Evolutionary conservation across 441 rosid species (phyloP).

Genomic region (Viola pubescens): DNA sequence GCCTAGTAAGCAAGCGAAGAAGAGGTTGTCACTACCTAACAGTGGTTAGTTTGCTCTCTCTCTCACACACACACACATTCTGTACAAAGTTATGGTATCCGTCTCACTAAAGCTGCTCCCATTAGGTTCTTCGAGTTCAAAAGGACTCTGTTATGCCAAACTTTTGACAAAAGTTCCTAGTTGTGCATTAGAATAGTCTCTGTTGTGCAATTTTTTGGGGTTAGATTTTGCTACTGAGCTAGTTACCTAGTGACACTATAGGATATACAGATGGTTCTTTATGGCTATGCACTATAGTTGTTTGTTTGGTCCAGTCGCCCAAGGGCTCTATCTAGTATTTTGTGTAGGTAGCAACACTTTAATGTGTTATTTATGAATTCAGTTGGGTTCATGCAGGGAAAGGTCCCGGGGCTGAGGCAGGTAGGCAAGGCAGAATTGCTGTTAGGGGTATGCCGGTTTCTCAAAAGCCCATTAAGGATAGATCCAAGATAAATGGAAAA

Average conservation of each 20-base stretch:
- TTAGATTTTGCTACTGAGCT: too few relatives aligned
- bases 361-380: constrained; percentile 4
- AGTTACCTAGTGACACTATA: too few relatives aligned
- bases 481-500: constrained; percentile 27
- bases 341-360: neutral
- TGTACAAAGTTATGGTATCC: too few relatives aligned
- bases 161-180: too few relatives aligned
- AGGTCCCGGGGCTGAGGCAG: constrained; percentile 23
- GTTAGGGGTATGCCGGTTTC: constrained; percentile 29
- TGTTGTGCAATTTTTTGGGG: too few relatives aligned
- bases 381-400: constrained; percentile 29
- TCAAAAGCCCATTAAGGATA: constrained; percentile 30
- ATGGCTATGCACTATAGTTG: neutral
- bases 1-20: constrained; percentile 46
- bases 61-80: neutral
- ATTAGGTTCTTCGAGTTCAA: neutral
- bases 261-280: too few relatives aligned
- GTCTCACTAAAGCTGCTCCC: too few relatives aligned
- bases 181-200: too few relatives aligned
- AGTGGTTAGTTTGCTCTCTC: constrained; percentile 40
- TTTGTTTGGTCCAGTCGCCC: neutral
- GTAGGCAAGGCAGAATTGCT: constrained; percentile 30
- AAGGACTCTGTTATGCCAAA: too few relatives aligned
- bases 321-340: neutral
- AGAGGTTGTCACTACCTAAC: constrained; percentile 77